Evolutionary conservation across 1,284 basidiomycete genomes (phyloP).

Genomic region (Apiotrichum siamense): DNA sequence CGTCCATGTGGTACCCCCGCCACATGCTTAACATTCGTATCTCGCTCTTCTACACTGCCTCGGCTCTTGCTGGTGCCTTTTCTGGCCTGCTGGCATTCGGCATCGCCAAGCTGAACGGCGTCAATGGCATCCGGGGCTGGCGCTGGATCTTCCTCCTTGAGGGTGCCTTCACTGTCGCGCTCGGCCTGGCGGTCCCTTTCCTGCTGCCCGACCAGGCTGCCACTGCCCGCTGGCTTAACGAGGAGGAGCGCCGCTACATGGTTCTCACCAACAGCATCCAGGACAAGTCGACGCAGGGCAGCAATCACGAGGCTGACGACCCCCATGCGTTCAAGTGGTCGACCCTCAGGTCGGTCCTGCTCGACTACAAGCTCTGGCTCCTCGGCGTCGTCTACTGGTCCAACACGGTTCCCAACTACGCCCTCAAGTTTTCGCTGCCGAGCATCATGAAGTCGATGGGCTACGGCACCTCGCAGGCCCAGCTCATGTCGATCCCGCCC

Average conservation of each 20-base stretch:
- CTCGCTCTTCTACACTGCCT: conserved; percentile 5
- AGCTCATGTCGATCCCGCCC: conserved; percentile 32
- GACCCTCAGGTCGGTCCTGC: conserved; percentile 2
- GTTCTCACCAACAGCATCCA: neutral
- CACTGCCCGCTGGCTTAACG: conserved; percentile 3
- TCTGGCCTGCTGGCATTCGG: conserved; percentile 32
- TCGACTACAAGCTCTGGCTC: conserved; percentile 10
- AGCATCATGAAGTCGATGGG: conserved; percentile 17
- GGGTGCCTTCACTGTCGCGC: conserved; percentile 1
- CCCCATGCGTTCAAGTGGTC: neutral
- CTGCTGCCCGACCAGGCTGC: conserved; percentile 5
- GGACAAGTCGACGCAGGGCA: neutral
- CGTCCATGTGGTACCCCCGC: neutral
- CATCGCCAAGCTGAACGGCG: conserved; percentile 28
- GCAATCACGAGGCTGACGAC: neutral
- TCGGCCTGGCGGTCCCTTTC: conserved; percentile 1
- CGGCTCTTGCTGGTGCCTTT: conserved; percentile 21
- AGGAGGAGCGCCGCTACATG: conserved; percentile 9
- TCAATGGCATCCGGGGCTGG: conserved; percentile 27
- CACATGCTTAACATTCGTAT: conserved; percentile 5
- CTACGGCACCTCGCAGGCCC: conserved; percentile 15
- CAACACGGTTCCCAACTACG: conserved; percentile 9
- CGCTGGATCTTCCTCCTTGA: conserved; percentile 25
- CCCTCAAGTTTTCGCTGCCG: conserved; percentile 21
- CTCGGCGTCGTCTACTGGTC: conserved; percentile 9